Evolutionary conservation across 495 filamentous ascomycete species (phyloP), one percentile per base, ranked within the genome.

Genomic region (Podospora appendiculata): DNA sequence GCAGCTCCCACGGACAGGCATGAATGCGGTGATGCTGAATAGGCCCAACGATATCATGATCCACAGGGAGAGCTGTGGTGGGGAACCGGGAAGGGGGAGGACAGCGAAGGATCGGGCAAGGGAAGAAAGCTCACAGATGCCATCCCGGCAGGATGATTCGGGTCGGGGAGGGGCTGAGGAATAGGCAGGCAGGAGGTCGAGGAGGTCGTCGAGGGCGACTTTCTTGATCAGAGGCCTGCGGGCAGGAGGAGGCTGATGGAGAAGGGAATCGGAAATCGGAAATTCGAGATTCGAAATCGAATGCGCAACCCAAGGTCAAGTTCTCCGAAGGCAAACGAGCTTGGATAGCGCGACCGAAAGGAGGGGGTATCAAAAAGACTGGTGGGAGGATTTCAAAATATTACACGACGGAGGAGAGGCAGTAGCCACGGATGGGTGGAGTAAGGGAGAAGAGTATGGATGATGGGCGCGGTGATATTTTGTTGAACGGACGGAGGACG

Each of bases 121-220:
- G 19, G 42, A 45, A 42, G 33, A n/a, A 41, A 41, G 48, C 65
- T 62, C 41, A 68, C 65, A 60, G 65, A 60, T 55, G 65, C 63
- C 65, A 68, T 68, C 50, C 61, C 56, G 58, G 51, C 45, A 52
- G 47, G 40, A 39, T 13, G 13, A 10, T 35, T 46, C 36, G 19
- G 19, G 48, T 52, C 40, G 11, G 42, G 40, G 36, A 32, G 50
- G 47, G 16, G 43, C 25, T 46, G 39, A 18, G 32, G 25, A 25
- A 5, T 5, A 25, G 25, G 25, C 33, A 10, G n/a, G 16, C 38
- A 36, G 36, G 45, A 41, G 40, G 48, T 41, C 12, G 48, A 12
- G 17, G 25, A 25, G 25, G 25, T 25, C 25, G 25, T 25, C 25
- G 25, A 25, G 41, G 45, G 16, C 13, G 45, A 35, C 18, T 35